Evolutionary conservation across 495 filamentous ascomycete species (phyloP).

Genomic region (Xanthoparmelia taractica): DNA sequence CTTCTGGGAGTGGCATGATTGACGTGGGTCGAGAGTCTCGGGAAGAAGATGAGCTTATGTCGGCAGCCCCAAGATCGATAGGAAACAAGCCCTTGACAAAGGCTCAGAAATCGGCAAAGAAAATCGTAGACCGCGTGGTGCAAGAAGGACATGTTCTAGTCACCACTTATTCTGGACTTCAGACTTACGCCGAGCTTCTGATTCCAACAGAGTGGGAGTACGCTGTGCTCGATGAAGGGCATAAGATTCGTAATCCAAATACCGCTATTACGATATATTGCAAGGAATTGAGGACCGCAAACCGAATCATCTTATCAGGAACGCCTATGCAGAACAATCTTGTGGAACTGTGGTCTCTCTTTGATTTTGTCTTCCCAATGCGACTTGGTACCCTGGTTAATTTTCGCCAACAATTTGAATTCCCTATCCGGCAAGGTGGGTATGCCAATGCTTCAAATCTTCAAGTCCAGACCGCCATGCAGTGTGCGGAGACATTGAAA

Average conservation of each 20-base stretch:
- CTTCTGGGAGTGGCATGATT: constrained; percentile 92
- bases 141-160: constrained; percentile 85
- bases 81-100: constrained; percentile 38
- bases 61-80: constrained; percentile 28
- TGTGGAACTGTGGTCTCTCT: constrained; percentile 91
- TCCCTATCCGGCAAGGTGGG: constrained; percentile 82
- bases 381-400: constrained; percentile 82
- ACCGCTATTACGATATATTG: constrained; percentile 84
- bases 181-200: constrained; percentile 72
- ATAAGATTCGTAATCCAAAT: constrained; percentile 95
- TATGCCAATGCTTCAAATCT: constrained; percentile 91
- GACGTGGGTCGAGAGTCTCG: constrained; percentile 62
- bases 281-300: constrained; percentile 80
- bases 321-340: constrained; percentile 98
- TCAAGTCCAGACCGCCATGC: constrained; percentile 83
- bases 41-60: constrained; percentile 58
- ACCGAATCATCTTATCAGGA: constrained; percentile 87
- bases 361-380: constrained; percentile 96
- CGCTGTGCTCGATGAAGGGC: constrained; percentile 91
- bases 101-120: constrained; percentile 57
- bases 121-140: constrained; percentile 74
- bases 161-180: constrained; percentile 88
- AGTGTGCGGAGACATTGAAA: constrained; percentile 83
- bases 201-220: constrained; percentile 83
- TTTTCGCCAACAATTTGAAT: constrained; percentile 83